phyloP scores from a whole-genome alignment of 169 alveolate genomes.

The Eimeria falciformis region DNA sequence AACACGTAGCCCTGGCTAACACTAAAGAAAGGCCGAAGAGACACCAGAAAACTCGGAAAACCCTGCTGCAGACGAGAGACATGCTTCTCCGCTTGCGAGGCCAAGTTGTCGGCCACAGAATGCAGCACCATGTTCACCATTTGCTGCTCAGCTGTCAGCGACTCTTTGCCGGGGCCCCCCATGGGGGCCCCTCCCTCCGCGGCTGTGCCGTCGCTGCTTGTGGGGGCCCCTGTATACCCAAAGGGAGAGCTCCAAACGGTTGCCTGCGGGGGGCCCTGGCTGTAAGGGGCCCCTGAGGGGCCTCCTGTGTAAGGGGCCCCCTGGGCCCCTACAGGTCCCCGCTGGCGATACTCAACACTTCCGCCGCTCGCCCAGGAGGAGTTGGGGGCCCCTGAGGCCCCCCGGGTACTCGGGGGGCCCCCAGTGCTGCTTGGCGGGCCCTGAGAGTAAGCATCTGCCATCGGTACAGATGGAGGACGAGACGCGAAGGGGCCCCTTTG shows the following conservation, averaged over 20 bases:
- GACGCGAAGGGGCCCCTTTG: constrained; percentile 3
- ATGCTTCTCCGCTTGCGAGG: constrained; percentile 12
- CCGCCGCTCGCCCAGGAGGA: not conserved
- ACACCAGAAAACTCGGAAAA: not conserved
- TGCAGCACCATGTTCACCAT: constrained; percentile 18
- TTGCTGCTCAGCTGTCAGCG: constrained; percentile 12
- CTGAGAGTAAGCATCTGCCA: not conserved
- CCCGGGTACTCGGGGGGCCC: not conserved
- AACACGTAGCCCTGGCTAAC: constrained; percentile 56
- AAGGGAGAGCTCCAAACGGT: constrained; percentile 46
- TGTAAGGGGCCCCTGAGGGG: not conserved
- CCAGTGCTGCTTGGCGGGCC: too few relatives aligned
- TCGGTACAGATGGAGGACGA: not conserved
- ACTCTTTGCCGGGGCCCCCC: not conserved
- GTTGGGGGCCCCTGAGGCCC: not conserved
- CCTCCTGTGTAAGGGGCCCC: constrained; percentile 34
- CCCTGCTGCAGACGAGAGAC: constrained; percentile 37
- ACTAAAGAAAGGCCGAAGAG: constrained; percentile 58
- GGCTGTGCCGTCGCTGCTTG: not conserved
- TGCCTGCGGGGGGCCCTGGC: not conserved
- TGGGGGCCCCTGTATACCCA: constrained; percentile 11
- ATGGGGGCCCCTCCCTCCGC: not conserved
- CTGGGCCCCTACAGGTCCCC: constrained; percentile 9
- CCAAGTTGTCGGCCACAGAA: constrained; percentile 4
- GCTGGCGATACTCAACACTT: constrained; percentile 3